Evolutionary conservation across 352 stramenopile species (phyloP), one percentile per base, ranked within the genome.

Genomic region (Phytophthora uliginosa): DNA sequence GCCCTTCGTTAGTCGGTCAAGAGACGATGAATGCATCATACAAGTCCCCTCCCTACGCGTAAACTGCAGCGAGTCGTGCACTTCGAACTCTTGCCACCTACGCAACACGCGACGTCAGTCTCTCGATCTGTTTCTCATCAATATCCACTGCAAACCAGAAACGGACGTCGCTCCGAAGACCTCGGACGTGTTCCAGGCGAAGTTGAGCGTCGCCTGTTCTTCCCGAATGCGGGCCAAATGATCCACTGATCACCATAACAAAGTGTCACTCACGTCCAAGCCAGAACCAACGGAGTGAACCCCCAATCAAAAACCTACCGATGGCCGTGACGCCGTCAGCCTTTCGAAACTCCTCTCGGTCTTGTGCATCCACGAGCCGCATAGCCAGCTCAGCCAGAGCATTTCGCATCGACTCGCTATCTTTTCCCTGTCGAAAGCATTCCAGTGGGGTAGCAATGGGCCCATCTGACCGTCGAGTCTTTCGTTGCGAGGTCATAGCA

Each of bases 381-480:
- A 92, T 87, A 24, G 86, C 79, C 50, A 93, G 64, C 50, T 90
- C 77, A 5, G 84, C 83, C 9, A 93, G 63, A 4, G 81, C 78
- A 33, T 90, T 71, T 10, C 81, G 51, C 61, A 92, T 68, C 0
- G 51, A 63, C 0, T 54, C 64, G 36, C 78, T 81, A 18, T 77
- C 42, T 12, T 59, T 67, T 7, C 69, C 69, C 7, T 63, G 54
- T 20, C 85, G 82, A 63, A 93, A 82, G n/a, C 54, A 45, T 58
- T 91, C 85, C 31, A 91, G 57, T 31, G 80, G 77, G 2, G 67
- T 74, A 18, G 72, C 33, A 51, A 92, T 80, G 3, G 77, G 56
- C 7, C 60, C 73, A 55, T 82, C 73, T 40, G 77, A 53, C 17
- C 59, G 72, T 22, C 66, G 59, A 73, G 70, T 65, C 47, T 74